A percentile compares a stretch with the other conserved stretches of the same genome.
phyloP scores from a whole-genome alignment of 140 eudicot genomes.

The Bidens hawaiensis region DNA sequence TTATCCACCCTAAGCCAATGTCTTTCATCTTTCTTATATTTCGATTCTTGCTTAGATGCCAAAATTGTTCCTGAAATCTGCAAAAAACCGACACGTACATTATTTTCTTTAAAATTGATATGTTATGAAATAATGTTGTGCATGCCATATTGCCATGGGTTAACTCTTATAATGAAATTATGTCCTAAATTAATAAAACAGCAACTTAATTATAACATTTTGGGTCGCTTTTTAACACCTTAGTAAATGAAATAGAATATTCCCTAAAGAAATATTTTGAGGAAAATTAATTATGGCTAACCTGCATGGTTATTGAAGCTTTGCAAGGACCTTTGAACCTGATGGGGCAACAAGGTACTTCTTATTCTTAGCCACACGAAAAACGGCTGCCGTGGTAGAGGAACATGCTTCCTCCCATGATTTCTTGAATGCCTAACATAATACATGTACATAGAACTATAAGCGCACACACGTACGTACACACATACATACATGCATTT shows the following conservation, averaged over 20 bases:
- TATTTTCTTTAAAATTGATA: neutral
- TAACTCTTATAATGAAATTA: neutral
- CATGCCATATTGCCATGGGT: neutral
- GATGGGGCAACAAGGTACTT: constrained; percentile 62
- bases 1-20: constrained; percentile 69
- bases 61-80: constrained; percentile 63
- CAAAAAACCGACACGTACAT: neutral
- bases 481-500: neutral
- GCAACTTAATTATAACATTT: neutral
- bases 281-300: constrained; percentile 7
- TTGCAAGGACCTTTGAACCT: constrained; percentile 76
- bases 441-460: neutral
- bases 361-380: constrained; percentile 47
- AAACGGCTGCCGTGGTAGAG: constrained; percentile 38
- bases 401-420: constrained; percentile 88
- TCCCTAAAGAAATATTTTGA: too few relatives aligned
- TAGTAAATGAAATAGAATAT: neutral
- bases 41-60: constrained; percentile 52
- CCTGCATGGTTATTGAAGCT: constrained; percentile 55
- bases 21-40: constrained; percentile 44
- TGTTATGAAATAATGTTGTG: neutral
- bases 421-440: constrained; percentile 67
- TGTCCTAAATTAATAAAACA: neutral
- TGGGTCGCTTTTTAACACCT: neutral
- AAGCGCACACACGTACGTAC: neutral